Base-by-base conservation (phyloP, 768 basidiomycete species). In the Rhodosporidiobolus odoratus region DNA sequence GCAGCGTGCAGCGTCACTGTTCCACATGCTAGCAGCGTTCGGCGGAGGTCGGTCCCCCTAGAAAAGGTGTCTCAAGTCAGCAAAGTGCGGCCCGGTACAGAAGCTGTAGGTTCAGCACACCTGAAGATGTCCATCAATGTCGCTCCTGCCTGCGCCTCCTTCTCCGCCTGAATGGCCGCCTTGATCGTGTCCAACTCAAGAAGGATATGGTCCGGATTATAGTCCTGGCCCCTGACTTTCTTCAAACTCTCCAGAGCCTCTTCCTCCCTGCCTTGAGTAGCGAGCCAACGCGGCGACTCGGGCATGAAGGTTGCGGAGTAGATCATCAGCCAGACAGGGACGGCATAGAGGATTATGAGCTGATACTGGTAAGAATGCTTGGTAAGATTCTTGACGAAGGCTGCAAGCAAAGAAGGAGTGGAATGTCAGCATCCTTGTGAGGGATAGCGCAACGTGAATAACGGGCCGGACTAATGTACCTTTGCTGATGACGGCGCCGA, bases 251-350 rank as follows among this genome's bases (percentile, higher is more conserved):
- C 16, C 6, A 25, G 40, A 0, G 72, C 61, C 8, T 69, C 68
- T 1, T 64, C 68, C 27, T 69, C 30, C 9, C 68, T 43, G 17
- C 63, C 73, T 12, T 66, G 48, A 2, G 58, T 58, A 0, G 62
- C 65, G 35, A 74, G 62, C 73, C 73, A 74, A 35, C 73, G 64
- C 16, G 73, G 73, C 23, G 65, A 66, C 50, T 74, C 69, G 38
- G 69, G 69, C 48, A 70, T 52, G 45, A 30, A 59, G 15, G 19
- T 13, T 15, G 27, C 35, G 43, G 41, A 17, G 56, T 38, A 59
- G 54, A 65, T 1, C 35, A 70, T 48, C 56, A 70, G 53, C 54
- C 62, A 70, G 2, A 60, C 54, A 9, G 68, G 68, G 2, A 64
- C 68, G 41, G 41, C 58, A 13, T 38, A 59, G 21, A 69, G 59